These are phyloP conservation scores for Olyra latifolia DNA, from an alignment of 176 grass and related monocot species.

Conservation along the genomic window DNA sequence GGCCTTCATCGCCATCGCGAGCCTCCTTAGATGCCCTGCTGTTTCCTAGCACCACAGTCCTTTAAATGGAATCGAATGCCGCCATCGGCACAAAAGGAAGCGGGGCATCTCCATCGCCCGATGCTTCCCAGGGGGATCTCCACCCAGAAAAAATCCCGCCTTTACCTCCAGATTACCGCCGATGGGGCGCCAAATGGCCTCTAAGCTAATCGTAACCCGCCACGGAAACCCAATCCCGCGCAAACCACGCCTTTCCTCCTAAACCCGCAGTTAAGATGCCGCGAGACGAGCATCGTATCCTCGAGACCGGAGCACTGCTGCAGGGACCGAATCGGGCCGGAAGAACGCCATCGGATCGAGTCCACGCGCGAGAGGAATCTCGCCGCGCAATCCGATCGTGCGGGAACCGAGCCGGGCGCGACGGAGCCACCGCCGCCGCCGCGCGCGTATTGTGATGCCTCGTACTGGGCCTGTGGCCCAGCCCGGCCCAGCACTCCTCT, in stretches of 20 bases:
- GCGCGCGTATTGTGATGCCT: constrained; percentile 1
- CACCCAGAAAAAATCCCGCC: constrained; percentile 17
- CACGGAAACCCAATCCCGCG: constrained; percentile 6
- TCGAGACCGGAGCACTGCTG: neutral
- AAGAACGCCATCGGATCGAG: constrained; percentile 18
- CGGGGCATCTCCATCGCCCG: constrained; percentile 29
- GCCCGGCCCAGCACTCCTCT: no score
- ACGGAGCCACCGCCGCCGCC: neutral
- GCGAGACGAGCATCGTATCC: neutral
- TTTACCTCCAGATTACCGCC: constrained; percentile 23
- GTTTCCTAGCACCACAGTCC: constrained; percentile 4
- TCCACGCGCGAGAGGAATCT: neutral
- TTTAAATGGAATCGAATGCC: constrained; percentile 48
- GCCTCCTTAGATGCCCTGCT: constrained; percentile 17
- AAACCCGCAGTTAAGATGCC: neutral
- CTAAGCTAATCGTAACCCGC: neutral
- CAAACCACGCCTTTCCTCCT: neutral
- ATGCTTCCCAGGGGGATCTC: constrained; percentile 37
- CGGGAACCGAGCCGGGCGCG: neutral
- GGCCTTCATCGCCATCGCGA: constrained; percentile 31
- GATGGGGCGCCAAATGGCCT: constrained; percentile 18
- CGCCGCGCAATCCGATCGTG: constrained; percentile 25
- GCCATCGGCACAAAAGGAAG: constrained; percentile 21
- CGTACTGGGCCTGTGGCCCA: no score
- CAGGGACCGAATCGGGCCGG: constrained; percentile 5